Base-by-base conservation (phyloP, 1,284 basidiomycete species). In the Afroboletus lepidellus region DNA sequence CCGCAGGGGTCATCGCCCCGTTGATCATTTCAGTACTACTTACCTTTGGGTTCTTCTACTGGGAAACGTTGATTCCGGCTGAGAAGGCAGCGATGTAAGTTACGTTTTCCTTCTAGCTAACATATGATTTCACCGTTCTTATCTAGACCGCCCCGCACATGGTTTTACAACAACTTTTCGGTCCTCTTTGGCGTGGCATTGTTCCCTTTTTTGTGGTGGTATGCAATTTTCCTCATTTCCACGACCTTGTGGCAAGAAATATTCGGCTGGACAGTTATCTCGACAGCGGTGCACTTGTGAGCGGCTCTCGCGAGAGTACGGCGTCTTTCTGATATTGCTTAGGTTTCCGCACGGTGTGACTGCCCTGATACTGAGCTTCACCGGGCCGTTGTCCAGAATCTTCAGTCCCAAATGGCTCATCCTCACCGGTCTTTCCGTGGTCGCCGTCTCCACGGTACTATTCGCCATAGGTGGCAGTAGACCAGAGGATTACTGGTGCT, bases 401-500 rank as follows among this genome's bases (percentile, higher is more conserved):
- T 52, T 76, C 37, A 68, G 63, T 53, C 67, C 74, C 0, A 80
- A 80, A 59, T 75, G 70, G 66, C 62, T 79, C 44, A 73, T 80
- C 54, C 60, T 79, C 12, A 54, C 60, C 37, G 78, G 74, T 8
- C 69, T 76, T 32, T 58, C 58, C 30, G 51, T 77, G 54, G 59
- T 71, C 32, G 61, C 75, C 30, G 51, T 72, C 30, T 72, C 75
- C 16, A 78, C 75, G 2, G 53, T 72, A 29, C 63, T 80, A 9
- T 62, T 80, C 37, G 73, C 75, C 2, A 65, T 75, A 44, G 73
- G 73, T 0, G 72, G 77, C 46, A 50, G 65, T 11, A 46, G 27
- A 1, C 68, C 72, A 15, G 63, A 67, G 8, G 62, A 69, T n/a
- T 81, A 80, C 62, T 81, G 75, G 76, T 57, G 57, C 0, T 70